phyloP scores from a whole-genome alignment of 305 asterid genomes.

The Fraxinus floribunda region DNA sequence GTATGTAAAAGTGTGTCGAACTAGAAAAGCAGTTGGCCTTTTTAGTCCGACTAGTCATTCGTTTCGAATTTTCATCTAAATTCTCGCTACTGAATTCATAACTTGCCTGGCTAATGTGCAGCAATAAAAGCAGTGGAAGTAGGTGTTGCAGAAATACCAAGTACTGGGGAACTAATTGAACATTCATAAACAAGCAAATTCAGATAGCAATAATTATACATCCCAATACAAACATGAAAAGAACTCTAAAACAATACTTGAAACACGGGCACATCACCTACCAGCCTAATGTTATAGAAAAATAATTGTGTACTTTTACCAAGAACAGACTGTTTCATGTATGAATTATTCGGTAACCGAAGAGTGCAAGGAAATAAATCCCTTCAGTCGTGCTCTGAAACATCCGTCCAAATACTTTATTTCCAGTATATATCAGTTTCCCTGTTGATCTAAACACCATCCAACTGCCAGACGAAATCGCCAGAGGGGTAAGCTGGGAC shows the following conservation, averaged over 20 bases:
- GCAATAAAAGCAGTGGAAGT: constrained; percentile 59
- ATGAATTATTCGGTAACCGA: constrained; percentile 10
- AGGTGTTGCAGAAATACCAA: constrained; percentile 47
- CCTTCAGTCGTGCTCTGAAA: background rate
- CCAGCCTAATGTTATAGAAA: constrained; percentile 8
- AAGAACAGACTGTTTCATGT: background rate
- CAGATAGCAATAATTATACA: background rate
- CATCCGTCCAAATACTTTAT: background rate
- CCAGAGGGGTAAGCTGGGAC: background rate
- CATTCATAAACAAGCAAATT: background rate
- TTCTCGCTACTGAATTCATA: background rate
- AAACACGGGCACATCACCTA: constrained; percentile 8
- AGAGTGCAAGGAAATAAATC: background rate
- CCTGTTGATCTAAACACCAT: background rate
- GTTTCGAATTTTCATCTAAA: background rate
- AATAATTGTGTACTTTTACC: background rate
- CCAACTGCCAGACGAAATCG: background rate
- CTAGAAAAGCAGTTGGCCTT: background rate
- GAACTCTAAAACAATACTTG: background rate
- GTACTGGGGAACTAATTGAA: background rate
- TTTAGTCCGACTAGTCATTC: background rate
- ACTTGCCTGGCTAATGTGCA: constrained; percentile 28
- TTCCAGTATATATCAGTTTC: constrained; percentile 15
- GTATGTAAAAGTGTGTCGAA: background rate
- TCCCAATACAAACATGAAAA: constrained; percentile 3